phyloP scores from a whole-genome alignment of 768 basidiomycete species.

The Harrya chromipes region DNA sequence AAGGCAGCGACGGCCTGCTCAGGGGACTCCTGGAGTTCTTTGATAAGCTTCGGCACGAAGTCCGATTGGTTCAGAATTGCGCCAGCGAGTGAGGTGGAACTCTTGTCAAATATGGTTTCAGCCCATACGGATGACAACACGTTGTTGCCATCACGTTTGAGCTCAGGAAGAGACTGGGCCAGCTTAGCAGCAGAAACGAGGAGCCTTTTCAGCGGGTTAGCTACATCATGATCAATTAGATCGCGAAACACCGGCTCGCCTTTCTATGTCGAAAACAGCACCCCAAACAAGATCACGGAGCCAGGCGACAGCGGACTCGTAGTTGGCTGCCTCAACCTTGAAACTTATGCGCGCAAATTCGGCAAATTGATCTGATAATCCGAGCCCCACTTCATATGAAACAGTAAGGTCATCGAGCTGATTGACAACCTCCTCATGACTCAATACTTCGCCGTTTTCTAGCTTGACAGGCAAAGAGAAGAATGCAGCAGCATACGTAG shows the following conservation, averaged over 20 bases:
- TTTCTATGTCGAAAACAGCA: conserved; percentile 72
- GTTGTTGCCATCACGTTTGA: conserved; percentile 84
- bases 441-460: conserved; percentile 62
- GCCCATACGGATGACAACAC: conserved; percentile 73
- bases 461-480: conserved; percentile 83
- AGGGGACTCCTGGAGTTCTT: conserved; percentile 70
- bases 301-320: conserved; percentile 84
- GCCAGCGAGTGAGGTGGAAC: conserved; percentile 65
- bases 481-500: conserved; percentile 77
- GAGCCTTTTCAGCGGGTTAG: conserved; percentile 46
- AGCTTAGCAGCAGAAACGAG: conserved; percentile 85
- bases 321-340: conserved; percentile 79
- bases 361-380: conserved; percentile 60
- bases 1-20: conserved; percentile 70
- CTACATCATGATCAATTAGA: neutral
- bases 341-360: conserved; percentile 75
- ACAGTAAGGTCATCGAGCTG: conserved; percentile 90
- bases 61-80: conserved; percentile 73
- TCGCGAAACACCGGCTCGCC: conserved; percentile 41
- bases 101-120: conserved; percentile 62
- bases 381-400: conserved; percentile 72
- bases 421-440: conserved; percentile 89
- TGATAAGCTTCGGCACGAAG: conserved; percentile 71
- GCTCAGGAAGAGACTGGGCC: conserved; percentile 83
- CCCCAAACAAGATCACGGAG: conserved; percentile 76